Base-by-base conservation (phyloP, 257 asterid species). In the Nicotiana paniculata region DNA sequence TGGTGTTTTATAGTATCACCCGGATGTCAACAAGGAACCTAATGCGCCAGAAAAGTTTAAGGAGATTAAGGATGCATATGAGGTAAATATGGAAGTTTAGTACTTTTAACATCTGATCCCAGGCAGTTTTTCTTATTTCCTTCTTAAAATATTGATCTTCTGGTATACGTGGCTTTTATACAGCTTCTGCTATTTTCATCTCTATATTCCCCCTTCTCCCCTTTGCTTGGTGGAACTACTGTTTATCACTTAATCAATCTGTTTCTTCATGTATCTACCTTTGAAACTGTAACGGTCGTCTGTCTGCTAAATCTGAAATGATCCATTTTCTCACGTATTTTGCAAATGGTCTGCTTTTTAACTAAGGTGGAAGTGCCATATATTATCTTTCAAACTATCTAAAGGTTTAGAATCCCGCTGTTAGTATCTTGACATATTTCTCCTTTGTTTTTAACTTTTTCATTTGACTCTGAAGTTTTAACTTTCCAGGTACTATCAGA, bases 11-110 rank as follows among this genome's bases (percentile, higher is more conserved):
- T 76, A 96, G 99, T 96, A 83, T 84, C 99, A 96, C 81, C 98
- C 99, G 58, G 99, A 96, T 90, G 99, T 94, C 85, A 96, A 96
- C 88, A 96, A 93, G 88, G 95, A 90, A 80, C 97, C 99, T 84
- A 95, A 93, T 78, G 98, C 99, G 43, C 92, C 99, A 82, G 98
- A 96, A 30, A 96, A 92, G 51, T 96, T 96, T 87, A 96, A 93
- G 92, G 97, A 95, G 91, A 96, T 96, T 84, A 94, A 98, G 89
- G 90, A 95, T 81, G 99, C 99, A 15, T 96, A 96, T 85, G 98
- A 94, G 99, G 99, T 96, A 90, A 85, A 92, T 82, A 46, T 77
- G 59, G 81, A 77, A 70, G 26, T 57, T 59, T 81, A 18, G 63
- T 51, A 26, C 4, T 51, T 75, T 26, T 51, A 75, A 51, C 63